phyloP scores from a whole-genome alignment of 2,329 filamentous ascomycete genomes.

The Pochonia chlamydosporia region DNA sequence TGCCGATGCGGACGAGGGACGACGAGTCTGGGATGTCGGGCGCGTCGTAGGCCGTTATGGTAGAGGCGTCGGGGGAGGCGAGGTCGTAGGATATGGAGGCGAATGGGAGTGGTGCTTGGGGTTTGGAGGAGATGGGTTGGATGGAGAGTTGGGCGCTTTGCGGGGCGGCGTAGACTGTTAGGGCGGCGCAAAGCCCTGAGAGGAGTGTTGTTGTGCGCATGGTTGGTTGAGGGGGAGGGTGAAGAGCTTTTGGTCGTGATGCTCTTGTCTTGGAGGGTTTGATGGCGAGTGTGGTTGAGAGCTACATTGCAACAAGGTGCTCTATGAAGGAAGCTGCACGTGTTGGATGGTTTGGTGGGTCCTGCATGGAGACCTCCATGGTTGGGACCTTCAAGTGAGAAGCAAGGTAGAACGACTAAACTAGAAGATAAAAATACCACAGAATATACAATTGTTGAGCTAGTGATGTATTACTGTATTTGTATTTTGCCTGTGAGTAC shows the following conservation, averaged over 20 bases:
- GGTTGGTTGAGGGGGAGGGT: conserved; percentile 1
- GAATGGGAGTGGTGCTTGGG: conserved; percentile 33
- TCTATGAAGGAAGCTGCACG: background rate
- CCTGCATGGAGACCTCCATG: no score
- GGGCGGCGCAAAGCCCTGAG: conserved; percentile 35
- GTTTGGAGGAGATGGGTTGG: conserved; percentile 38
- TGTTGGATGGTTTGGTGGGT: no score
- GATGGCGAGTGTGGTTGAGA: background rate
- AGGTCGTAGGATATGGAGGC: conserved; percentile 52
- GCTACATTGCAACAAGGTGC: no score
- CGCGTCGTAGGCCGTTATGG: conserved; percentile 49
- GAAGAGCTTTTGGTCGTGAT: background rate
- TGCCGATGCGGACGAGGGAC: conserved; percentile 50
- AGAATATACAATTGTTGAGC: no score
- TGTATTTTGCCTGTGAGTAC: no score
- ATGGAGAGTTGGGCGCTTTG: conserved; percentile 48
- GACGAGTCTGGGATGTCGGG: conserved; percentile 43
- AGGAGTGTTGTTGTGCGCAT: conserved; percentile 39
- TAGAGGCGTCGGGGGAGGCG: conserved; percentile 34
- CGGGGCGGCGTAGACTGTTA: conserved; percentile 32
- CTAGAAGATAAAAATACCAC: no score
- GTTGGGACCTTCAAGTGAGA: no score
- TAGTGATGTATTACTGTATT: no score
- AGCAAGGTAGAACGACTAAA: no score
- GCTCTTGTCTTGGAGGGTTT: background rate